These are phyloP conservation scores for Nigrospora sphaerica DNA, from an alignment of 2,329 filamentous ascomycete species.

Conservation along the genomic window DNA sequence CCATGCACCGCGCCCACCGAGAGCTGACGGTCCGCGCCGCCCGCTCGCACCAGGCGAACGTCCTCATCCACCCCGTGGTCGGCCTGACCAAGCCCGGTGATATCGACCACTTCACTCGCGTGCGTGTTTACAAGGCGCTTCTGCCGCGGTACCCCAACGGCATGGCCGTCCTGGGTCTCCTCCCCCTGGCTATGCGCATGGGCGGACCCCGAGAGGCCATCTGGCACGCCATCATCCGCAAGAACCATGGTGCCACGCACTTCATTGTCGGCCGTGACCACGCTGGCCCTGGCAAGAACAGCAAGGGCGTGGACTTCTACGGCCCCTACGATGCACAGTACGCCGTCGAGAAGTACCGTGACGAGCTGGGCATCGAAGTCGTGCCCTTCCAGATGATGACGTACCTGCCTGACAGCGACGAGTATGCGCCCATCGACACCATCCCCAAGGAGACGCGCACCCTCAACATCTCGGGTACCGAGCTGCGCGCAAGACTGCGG, in stretches of 20 bases:
- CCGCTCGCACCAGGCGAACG: conserved; percentile 92
- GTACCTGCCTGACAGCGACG: conserved; percentile 93
- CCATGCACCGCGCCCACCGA: conserved; percentile 97
- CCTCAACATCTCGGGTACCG: conserved; percentile 78
- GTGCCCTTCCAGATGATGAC: conserved; percentile 99
- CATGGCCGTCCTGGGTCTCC: conserved; percentile 93
- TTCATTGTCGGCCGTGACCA: conserved; percentile 99
- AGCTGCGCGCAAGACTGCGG: conserved; percentile 85
- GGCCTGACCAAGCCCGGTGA: conserved; percentile 98
- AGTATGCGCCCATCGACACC: conserved; percentile 91
- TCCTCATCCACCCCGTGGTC: conserved; percentile 97
- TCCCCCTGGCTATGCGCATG: conserved; percentile 98
- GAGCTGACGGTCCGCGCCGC: conserved; percentile 96
- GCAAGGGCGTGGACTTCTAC: conserved; percentile 93
- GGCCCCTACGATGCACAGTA: conserved; percentile 96
- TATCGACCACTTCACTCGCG: conserved; percentile 99
- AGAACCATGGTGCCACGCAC: conserved; percentile 98
- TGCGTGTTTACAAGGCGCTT: conserved; percentile 96
- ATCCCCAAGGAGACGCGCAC: conserved; percentile 79
- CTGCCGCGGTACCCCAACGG: conserved; percentile 96
- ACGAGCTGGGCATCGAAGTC: conserved; percentile 96
- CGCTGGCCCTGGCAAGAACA: conserved; percentile 97
- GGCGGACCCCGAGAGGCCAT: conserved; percentile 95
- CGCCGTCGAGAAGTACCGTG: conserved; percentile 91
- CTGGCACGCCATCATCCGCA: conserved; percentile 99